Percentiles rank a stretch among this genome's conserved stretches.
Conservation (phyloP, 345 rosid genomes). For the Angophora floribunda region DNA sequence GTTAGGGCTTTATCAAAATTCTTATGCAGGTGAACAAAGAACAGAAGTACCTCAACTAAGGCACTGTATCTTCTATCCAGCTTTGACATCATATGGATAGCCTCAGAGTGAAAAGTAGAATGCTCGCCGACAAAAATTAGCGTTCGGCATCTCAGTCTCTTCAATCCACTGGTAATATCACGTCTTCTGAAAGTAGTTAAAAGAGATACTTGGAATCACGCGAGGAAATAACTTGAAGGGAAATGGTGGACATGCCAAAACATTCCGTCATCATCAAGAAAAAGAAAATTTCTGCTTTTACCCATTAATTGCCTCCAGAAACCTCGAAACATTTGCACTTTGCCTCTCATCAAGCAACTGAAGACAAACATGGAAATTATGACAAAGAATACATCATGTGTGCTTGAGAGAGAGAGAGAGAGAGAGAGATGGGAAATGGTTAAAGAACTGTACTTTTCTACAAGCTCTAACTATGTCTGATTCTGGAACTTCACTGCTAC, state of each 20-base stretch:
- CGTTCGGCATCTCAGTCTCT: slow-evolving; percentile 74
- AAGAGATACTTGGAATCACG: background rate
- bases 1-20: background rate
- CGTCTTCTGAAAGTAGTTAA: slow-evolving; percentile 49
- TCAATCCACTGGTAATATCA: slow-evolving; percentile 65
- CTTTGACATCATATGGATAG: slow-evolving; percentile 72
- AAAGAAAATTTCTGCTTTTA: background rate
- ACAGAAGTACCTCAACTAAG: slow-evolving; percentile 66
- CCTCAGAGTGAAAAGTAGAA: slow-evolving; percentile 87
- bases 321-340: slow-evolving; percentile 49
- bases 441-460: slow-evolving; percentile 46
- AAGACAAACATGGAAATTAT: background rate
- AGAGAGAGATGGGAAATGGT: background rate
- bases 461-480: slow-evolving; percentile 92
- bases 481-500: slow-evolving; percentile 68
- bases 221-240: background rate
- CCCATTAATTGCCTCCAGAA: slow-evolving; percentile 67
- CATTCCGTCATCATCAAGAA: background rate
- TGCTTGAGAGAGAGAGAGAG: background rate
- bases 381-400: background rate
- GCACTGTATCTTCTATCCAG: slow-evolving; percentile 86
- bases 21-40: background rate
- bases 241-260: background rate
- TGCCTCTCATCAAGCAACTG: slow-evolving; percentile 90
- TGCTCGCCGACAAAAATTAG: slow-evolving; percentile 84